These are phyloP conservation scores for Gastrolobium villosum DNA, from an alignment of 306 rosid genomes.

Conservation along the genomic window DNA sequence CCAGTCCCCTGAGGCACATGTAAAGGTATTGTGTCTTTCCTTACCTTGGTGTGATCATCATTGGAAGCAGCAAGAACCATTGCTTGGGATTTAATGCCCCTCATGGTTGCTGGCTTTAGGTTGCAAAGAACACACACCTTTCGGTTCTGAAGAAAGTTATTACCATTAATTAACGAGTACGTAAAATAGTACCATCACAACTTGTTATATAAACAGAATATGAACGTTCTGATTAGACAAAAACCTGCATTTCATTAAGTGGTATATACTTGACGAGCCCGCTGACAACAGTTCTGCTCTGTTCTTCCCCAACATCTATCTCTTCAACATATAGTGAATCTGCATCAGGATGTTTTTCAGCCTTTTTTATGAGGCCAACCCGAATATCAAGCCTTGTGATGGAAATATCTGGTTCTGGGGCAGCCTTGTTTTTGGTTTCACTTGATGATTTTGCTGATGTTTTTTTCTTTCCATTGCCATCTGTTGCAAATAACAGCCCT, in stretches of 20 bases:
- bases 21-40: conserved; percentile 34
- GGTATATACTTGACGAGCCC: conserved; percentile 94
- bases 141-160: conserved; percentile 71
- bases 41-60: conserved; percentile 73
- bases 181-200: background rate
- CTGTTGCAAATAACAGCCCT: conserved; percentile 55
- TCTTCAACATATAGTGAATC: conserved; percentile 93
- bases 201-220: conserved; percentile 28
- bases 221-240: conserved; percentile 24
- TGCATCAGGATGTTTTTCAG: conserved; percentile 94
- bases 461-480: conserved; percentile 72
- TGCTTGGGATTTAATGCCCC: conserved; percentile 95
- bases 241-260: conserved; percentile 94
- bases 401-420: conserved; percentile 67
- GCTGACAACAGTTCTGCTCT: conserved; percentile 88
- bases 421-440: conserved; percentile 61
- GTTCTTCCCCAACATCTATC: conserved; percentile 90
- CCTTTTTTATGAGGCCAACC: conserved; percentile 82
- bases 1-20: conserved; percentile 8
- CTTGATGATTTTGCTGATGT: conserved; percentile 60
- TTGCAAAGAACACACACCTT: conserved; percentile 96
- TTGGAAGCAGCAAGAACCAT: conserved; percentile 96
- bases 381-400: conserved; percentile 93
- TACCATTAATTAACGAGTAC: conserved; percentile 35
- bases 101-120: conserved; percentile 87